phyloP scores from a whole-genome alignment of 139 green algal genomes.

The Chlamydomonas sp. region DNA sequence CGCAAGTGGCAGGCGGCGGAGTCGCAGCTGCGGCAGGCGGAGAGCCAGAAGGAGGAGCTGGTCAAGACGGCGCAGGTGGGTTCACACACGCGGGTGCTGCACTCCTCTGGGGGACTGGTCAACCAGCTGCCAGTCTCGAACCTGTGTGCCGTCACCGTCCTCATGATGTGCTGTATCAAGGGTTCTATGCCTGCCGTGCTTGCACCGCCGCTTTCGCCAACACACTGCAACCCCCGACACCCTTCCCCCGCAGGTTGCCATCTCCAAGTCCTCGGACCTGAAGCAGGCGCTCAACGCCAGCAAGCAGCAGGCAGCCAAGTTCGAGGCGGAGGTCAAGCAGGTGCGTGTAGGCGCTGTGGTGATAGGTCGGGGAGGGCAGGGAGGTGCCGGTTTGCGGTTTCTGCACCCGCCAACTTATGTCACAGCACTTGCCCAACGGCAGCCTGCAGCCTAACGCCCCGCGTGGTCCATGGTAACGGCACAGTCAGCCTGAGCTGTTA shows the following conservation, averaged over 20 bases:
- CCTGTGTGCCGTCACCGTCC: too few species aligned
- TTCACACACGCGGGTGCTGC: too few species aligned
- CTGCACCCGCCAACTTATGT: not conserved
- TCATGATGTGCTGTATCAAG: too few species aligned
- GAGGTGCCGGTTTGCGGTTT: not conserved
- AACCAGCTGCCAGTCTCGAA: too few species aligned
- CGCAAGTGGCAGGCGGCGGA: conserved; percentile 26
- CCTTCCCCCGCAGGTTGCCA: not conserved
- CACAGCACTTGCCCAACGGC: not conserved
- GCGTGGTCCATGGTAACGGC: not conserved
- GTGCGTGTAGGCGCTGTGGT: not conserved
- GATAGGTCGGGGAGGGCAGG: not conserved
- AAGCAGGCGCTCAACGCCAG: conserved; percentile 37
- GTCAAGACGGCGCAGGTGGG: conserved; percentile 19
- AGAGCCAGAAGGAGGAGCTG: conserved; percentile 14
- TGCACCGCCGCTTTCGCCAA: not conserved
- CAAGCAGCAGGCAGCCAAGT: not conserved
- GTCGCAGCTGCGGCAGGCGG: conserved; percentile 24
- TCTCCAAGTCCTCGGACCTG: conserved; percentile 22
- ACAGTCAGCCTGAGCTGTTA: not conserved
- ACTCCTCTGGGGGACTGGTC: too few species aligned
- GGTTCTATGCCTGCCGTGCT: too few species aligned
- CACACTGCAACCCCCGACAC: not conserved
- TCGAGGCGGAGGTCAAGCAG: conserved; percentile 13
- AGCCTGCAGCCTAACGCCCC: not conserved